phyloP scores from a whole-genome alignment of 1,139 yeast species.

The Kodamaea arcana region DNA sequence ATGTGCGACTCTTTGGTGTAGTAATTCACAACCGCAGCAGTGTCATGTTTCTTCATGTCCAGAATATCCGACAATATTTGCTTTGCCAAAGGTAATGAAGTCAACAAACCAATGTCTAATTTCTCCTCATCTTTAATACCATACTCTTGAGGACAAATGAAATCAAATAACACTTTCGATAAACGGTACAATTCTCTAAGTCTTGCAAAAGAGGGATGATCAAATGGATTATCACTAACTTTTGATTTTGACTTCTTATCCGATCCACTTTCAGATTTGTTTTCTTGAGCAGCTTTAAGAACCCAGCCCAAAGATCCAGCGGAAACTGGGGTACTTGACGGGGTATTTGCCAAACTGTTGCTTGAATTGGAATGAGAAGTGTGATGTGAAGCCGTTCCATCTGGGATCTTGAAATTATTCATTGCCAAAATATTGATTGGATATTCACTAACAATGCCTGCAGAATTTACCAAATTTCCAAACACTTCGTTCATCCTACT shows the following conservation, averaged over 20 bases:
- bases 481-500: constrained; percentile 32
- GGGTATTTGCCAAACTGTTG: constrained; percentile 24
- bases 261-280: constrained; percentile 14
- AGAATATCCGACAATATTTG: constrained; percentile 81
- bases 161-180: constrained; percentile 91
- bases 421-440: constrained; percentile 77
- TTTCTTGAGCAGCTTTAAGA: constrained; percentile 39
- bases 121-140: constrained; percentile 96
- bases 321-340: constrained; percentile 33
- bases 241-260: constrained; percentile 15
- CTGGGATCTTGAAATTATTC: constrained; percentile 65
- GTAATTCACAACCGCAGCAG: constrained; percentile 82
- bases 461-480: constrained; percentile 55
- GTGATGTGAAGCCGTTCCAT: constrained; percentile 6
- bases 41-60: constrained; percentile 69
- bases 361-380: constrained; percentile 23
- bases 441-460: constrained; percentile 67
- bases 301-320: constrained; percentile 80
- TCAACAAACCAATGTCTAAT: constrained; percentile 88
- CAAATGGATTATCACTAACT: constrained; percentile 60
- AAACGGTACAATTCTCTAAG: constrained; percentile 84
- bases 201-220: constrained; percentile 72
- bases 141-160: constrained; percentile 97
- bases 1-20: constrained; percentile 97
- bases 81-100: constrained; percentile 90